Evolutionary conservation across 306 rosid genomes (phyloP).

Genomic region (Cucumis cinereus): DNA sequence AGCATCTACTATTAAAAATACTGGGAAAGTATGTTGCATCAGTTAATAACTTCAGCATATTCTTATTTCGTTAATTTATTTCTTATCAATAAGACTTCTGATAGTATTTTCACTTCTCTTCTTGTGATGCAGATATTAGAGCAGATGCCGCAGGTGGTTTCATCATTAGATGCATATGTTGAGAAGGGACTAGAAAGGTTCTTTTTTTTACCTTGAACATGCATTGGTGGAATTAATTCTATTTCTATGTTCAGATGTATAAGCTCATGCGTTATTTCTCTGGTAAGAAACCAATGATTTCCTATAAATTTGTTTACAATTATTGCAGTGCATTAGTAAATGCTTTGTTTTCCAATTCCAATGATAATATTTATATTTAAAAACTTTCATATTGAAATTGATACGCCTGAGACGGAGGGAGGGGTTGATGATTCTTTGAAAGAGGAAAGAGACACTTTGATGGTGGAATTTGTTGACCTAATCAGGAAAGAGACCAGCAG

Average conservation of each 20-base stretch:
- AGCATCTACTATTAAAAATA: constrained; percentile 48
- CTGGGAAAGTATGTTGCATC: constrained; percentile 50
- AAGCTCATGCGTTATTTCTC: background rate
- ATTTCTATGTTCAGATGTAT: background rate
- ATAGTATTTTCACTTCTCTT: background rate
- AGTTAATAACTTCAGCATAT: background rate
- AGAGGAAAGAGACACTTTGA: too few species aligned
- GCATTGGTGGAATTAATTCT: background rate
- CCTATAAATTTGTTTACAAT: background rate
- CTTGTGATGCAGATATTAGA: constrained; percentile 47
- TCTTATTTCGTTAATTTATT: background rate
- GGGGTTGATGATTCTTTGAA: too few species aligned
- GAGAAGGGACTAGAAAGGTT: constrained; percentile 75
- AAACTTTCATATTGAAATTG: background rate
- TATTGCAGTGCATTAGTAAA: background rate
- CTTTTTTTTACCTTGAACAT: background rate
- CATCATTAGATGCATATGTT: constrained; percentile 70
- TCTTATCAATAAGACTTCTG: background rate
- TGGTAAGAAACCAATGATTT: background rate
- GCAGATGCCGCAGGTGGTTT: constrained; percentile 79
- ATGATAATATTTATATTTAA: background rate
- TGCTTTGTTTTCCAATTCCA: background rate
- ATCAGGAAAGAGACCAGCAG: too few species aligned
- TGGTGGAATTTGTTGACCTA: too few species aligned
- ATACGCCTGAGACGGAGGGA: too few species aligned